Evolutionary conservation across 495 filamentous ascomycete genomes (phyloP), one percentile per base, ranked within the genome.

Genomic region (Cenococcum geophilum): DNA sequence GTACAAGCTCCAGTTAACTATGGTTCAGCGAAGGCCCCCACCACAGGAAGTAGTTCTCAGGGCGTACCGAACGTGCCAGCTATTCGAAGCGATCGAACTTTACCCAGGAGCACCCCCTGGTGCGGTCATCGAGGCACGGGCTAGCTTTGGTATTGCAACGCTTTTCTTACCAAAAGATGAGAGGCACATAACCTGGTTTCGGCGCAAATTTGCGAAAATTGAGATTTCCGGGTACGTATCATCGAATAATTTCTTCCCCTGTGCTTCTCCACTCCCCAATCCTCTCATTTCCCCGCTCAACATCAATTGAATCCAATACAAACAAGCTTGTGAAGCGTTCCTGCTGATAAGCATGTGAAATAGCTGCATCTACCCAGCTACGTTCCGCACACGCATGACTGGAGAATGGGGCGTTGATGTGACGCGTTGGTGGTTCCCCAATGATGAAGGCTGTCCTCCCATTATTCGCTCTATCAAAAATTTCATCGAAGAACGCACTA

Each of bases 391-490:
- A 23, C 82, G 80, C 55, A 85, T 98, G 77, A 82, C 88, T 14
- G 81, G 84, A 32, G 70, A 87, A 35, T 95, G 90, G 79, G 75
- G 80, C 63, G 76, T 86, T 36, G 85, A 84, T 54, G 78, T 89
- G 59, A 78, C 81, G 55, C 80, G 86, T 40, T 95, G 90, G 89
- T 96, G 91, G 91, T 81, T 95, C 22, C 89, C 91, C 1, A 83
- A 91, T 68, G 83, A 91, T 67, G 87, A 91, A 76, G 84, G 82
- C 21, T 86, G 84, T 65, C 81, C 82, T 3, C 77, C 81, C 5
- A 80, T 93, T 34, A 77, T 95, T 36, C 87, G 86, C 27, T 85
- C 80, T 61, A 83, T 95, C 54, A 84, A 89, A n/a, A 77, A 79
- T 25, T 86, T 92, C 73, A 86, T 87, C 1, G 82, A 88, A 63